These are phyloP conservation scores for Staphylotrichum tortipilum DNA, from an alignment of 495 filamentous ascomycete species.

Conservation along the genomic window DNA sequence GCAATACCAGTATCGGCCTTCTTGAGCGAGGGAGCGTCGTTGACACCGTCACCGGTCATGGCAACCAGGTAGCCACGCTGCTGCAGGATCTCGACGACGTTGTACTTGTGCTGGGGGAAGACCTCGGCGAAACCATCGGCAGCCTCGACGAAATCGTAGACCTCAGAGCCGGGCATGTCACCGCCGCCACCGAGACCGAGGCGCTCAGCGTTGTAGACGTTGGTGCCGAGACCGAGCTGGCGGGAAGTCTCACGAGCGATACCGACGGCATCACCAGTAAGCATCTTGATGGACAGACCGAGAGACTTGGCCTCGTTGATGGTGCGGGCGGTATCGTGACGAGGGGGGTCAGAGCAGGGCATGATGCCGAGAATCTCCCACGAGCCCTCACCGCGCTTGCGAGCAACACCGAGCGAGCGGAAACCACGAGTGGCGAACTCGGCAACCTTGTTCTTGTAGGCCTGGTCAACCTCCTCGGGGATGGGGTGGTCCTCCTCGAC, in stretches of 20 bases:
- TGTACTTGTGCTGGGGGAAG: slow-evolving; percentile 97
- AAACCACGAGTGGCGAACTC: slow-evolving; percentile 89
- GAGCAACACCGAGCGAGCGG: slow-evolving; percentile 84
- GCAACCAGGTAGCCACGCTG: slow-evolving; percentile 93
- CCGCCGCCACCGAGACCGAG: slow-evolving; percentile 76
- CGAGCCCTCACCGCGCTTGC: slow-evolving; percentile 62
- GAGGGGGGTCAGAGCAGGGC: slow-evolving; percentile 86
- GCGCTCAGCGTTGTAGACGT: slow-evolving; percentile 87
- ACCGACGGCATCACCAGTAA: slow-evolving; percentile 91
- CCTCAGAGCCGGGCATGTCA: slow-evolving; percentile 83
- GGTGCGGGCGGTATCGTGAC: slow-evolving; percentile 83
- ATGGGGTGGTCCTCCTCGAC: slow-evolving; percentile 74
- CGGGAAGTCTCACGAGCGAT: slow-evolving; percentile 88
- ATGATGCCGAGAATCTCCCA: slow-evolving; percentile 94
- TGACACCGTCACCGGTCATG: slow-evolving; percentile 98
- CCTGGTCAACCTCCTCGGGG: slow-evolving; percentile 60
- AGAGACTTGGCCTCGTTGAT: slow-evolving; percentile 82
- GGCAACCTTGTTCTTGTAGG: slow-evolving; percentile 82
- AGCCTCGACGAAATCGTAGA: slow-evolving; percentile 90
- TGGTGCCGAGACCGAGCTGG: slow-evolving; percentile 83
- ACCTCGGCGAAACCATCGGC: slow-evolving; percentile 95
- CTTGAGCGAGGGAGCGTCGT: slow-evolving; percentile 92
- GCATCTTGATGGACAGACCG: slow-evolving; percentile 89
- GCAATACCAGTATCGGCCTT: slow-evolving; percentile 93
- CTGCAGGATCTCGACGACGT: slow-evolving; percentile 93